Base-by-base conservation (phyloP, 2,329 filamentous ascomycete genomes). In the Cladosporium austrohemisphaericum region DNA sequence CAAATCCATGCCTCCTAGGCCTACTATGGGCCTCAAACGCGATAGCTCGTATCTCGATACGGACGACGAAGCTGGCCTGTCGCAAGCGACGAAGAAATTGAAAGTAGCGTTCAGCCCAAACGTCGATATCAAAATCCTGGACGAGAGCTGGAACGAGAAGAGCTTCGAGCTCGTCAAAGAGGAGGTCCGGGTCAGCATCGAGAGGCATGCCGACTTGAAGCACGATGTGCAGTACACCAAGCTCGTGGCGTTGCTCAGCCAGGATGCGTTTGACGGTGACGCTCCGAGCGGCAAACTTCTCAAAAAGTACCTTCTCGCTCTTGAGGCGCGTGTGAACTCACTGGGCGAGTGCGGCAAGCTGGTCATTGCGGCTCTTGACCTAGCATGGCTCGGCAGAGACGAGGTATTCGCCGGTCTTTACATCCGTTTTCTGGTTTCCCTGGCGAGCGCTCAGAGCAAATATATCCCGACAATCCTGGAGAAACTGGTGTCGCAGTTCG, bases 401-500 rank as follows among this genome's bases (percentile, higher is more conserved):
- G 78, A 81, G 51, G 67, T 70, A 14, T 84, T 83, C 60, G 73
- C 80, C 40, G 73, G 72, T 52, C 65, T 78, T 5, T 84, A 77
- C 64, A 71, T 76, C 48, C 69, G 75, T 32, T 78, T 84, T 51
- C 60, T 84, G 41, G 75, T 76, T 20, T 77, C 76, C 43, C 72
- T 98, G 37, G 82, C 90, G 45, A 94, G 88, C 52, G 86, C 90
- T 0, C 88, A 96, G 61, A 85, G 87, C 36, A 83, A 81, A 11
- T 94, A 88, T 68, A 79, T 94, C 26, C 78, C 77, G 18, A 76
- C 81, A 16, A 83, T 95, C 31, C 77, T 96, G 51, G 77, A 81
- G 50, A 92, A 89, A 81, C 77, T 97, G 52, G 84, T 95, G 49
- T 79, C 83, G 52, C 85, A 89, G 65, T 88, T 98, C 62, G 77